Evolutionary conservation across 352 stramenopile species (phyloP).

Genomic region (Detonula confervacea): DNA sequence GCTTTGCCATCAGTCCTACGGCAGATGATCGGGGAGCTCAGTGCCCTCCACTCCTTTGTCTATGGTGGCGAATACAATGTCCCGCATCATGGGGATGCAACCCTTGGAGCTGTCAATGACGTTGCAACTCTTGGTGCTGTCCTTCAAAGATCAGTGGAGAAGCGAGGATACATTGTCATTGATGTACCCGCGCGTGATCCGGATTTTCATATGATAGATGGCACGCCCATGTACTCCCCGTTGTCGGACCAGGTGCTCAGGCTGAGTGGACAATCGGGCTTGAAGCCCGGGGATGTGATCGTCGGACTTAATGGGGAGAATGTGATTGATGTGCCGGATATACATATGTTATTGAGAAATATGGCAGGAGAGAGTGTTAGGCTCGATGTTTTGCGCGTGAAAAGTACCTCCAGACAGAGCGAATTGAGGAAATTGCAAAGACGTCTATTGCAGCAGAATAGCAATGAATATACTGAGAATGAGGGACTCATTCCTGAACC

Average conservation of each 20-base stretch:
- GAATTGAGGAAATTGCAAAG: constrained; percentile 18
- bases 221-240: constrained; percentile 66
- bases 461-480: neutral
- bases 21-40: constrained; percentile 78
- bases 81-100: constrained; percentile 46
- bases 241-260: constrained; percentile 56
- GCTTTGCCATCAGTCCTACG: constrained; percentile 45
- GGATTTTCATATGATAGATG: constrained; percentile 71
- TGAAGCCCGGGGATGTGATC: constrained; percentile 52
- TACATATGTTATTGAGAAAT: constrained; percentile 72
- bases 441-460: neutral
- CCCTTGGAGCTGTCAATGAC: constrained; percentile 39
- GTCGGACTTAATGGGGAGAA: constrained; percentile 55
- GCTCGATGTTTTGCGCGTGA: constrained; percentile 68
- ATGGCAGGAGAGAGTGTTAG: constrained; percentile 60
- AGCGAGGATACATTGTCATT: constrained; percentile 70
- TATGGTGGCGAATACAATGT: constrained; percentile 75
- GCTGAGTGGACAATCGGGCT: constrained; percentile 61
- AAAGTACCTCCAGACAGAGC: constrained; percentile 35
- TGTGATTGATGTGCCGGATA: constrained; percentile 70
- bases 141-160: constrained; percentile 58
- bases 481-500: constrained; percentile 40
- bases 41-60: constrained; percentile 81
- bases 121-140: constrained; percentile 68
- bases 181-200: constrained; percentile 67